These are phyloP conservation scores for Entelexis paramagnoliae DNA, from an alignment of 1,139 yeast genomes.

Conservation along the genomic window DNA sequence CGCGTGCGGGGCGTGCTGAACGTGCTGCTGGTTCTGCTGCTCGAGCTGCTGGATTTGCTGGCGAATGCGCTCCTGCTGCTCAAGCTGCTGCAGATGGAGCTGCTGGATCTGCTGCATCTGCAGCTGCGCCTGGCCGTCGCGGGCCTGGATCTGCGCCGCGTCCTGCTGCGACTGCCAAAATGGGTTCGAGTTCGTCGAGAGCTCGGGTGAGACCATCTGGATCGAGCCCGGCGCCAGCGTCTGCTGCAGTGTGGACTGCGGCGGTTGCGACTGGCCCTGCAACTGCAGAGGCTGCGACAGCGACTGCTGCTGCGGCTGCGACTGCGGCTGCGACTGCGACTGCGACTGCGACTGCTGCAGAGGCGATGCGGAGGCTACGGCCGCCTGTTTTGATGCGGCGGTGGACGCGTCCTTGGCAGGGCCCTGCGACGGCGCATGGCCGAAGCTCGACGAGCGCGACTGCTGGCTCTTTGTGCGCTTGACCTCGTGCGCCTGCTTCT, in stretches of 20 bases:
- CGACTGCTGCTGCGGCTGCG: slow-evolving; percentile 16
- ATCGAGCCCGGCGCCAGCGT: slow-evolving; percentile 5
- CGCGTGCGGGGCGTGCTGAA: slow-evolving; percentile 3
- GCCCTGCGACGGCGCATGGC: neutral
- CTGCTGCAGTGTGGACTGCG: neutral
- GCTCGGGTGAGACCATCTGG: slow-evolving; percentile 6
- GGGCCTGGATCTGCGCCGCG: slow-evolving; percentile 22
- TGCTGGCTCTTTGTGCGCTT: slow-evolving; percentile 18
- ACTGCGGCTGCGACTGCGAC: slow-evolving; percentile 4
- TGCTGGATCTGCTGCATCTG: slow-evolving; percentile 26
- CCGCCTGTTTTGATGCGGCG: slow-evolving; percentile 7
- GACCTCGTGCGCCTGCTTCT: slow-evolving; percentile 38
- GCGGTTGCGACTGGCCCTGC: slow-evolving; percentile 18
- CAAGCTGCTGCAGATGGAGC: slow-evolving; percentile 38
- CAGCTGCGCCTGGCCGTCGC: slow-evolving; percentile 19
- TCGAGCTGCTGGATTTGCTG: slow-evolving; percentile 45
- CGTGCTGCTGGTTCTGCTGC: slow-evolving; percentile 12
- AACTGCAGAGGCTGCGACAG: slow-evolving; percentile 26
- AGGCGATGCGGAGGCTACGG: neutral
- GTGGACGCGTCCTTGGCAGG: slow-evolving; percentile 15
- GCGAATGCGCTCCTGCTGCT: slow-evolving; percentile 44
- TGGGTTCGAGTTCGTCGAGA: slow-evolving; percentile 15
- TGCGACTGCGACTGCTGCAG: slow-evolving; percentile 7
- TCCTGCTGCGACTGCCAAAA: slow-evolving; percentile 25
- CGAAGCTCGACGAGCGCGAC: slow-evolving; percentile 1